Conservation (phyloP, 352 stramenopile genomes). For the Phytophthora quininea region DNA sequence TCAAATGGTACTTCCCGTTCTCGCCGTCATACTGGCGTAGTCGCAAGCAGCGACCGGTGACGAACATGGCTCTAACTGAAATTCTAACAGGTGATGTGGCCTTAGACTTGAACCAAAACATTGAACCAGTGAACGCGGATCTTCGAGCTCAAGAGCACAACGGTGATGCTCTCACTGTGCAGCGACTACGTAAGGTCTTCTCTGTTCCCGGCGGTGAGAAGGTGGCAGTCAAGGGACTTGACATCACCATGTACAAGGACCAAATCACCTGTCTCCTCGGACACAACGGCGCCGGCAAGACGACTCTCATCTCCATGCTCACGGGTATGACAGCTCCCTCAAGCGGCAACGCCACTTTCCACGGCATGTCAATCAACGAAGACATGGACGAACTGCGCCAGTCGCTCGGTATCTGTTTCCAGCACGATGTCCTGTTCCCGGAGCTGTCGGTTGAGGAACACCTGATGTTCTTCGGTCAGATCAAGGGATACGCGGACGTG, state of each 20-base stretch:
- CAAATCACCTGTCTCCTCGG: slow-evolving; percentile 81
- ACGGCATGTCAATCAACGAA: slow-evolving; percentile 65
- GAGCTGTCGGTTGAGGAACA: slow-evolving; percentile 78
- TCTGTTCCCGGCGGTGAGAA: slow-evolving; percentile 79
- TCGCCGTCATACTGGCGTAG: slow-evolving; percentile 47
- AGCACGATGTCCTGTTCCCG: slow-evolving; percentile 78
- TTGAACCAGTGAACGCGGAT: slow-evolving; percentile 48
- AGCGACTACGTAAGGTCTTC: slow-evolving; percentile 78
- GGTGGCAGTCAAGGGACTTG: slow-evolving; percentile 85
- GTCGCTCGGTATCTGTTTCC: slow-evolving; percentile 77
- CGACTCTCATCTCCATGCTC: slow-evolving; percentile 80
- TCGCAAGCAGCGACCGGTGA: slow-evolving; percentile 5
- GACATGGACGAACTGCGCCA: slow-evolving; percentile 77
- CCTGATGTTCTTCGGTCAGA: slow-evolving; percentile 60
- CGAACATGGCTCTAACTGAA: not conserved
- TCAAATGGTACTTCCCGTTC: slow-evolving; percentile 93
- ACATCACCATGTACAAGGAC: slow-evolving; percentile 77
- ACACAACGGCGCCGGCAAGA: slow-evolving; percentile 84
- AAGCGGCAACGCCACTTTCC: slow-evolving; percentile 58
- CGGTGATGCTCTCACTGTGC: slow-evolving; percentile 60
- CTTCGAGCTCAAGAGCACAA: slow-evolving; percentile 52
- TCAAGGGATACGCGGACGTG: slow-evolving; percentile 55
- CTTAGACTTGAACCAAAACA: slow-evolving; percentile 48
- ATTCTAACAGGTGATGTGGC: slow-evolving; percentile 31
- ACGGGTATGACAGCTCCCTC: slow-evolving; percentile 62